Evolutionary conservation across 2,329 filamentous ascomycete species (phyloP).

Genomic region (Cordyceps farinosa): DNA sequence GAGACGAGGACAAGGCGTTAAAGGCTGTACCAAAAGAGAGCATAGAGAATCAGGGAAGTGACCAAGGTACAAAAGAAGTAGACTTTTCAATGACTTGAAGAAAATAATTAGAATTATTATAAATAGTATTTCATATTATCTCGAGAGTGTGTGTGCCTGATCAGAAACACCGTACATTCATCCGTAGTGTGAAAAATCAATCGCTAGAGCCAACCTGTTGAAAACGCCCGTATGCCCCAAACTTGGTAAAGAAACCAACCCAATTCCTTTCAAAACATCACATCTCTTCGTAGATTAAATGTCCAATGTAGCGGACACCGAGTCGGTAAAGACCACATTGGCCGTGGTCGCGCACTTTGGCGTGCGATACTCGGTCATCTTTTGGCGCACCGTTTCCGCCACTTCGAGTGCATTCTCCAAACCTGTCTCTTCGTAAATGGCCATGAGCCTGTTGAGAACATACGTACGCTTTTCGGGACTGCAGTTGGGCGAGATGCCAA

Average conservation of each 20-base stretch:
- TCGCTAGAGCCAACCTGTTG: background rate
- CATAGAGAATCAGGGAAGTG: no score
- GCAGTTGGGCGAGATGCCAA: conserved; percentile 46
- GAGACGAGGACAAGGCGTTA: no score
- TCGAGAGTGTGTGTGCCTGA: background rate
- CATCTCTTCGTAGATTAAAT: background rate
- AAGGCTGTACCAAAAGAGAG: no score
- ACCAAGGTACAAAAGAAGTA: no score
- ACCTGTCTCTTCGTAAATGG: conserved; percentile 44
- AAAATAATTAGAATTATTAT: no score
- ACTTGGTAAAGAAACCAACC: no score
- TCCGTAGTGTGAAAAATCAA: background rate
- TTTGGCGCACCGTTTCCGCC: conserved; percentile 35
- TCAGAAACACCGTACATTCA: background rate
- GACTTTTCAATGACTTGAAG: no score
- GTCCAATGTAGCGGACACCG: background rate
- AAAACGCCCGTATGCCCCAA: background rate
- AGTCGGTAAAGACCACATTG: background rate
- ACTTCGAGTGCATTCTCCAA: conserved; percentile 43
- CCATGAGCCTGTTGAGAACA: conserved; percentile 41
- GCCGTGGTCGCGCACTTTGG: background rate
- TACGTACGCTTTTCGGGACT: conserved; percentile 40
- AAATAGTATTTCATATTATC: background rate
- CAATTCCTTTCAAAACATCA: no score
- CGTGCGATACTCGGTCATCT: conserved; percentile 7